Evolutionary conservation across 73 alveolate genomes (phyloP), one percentile per base, ranked within the genome.

Genomic region (Loxodes magnus): DNA sequence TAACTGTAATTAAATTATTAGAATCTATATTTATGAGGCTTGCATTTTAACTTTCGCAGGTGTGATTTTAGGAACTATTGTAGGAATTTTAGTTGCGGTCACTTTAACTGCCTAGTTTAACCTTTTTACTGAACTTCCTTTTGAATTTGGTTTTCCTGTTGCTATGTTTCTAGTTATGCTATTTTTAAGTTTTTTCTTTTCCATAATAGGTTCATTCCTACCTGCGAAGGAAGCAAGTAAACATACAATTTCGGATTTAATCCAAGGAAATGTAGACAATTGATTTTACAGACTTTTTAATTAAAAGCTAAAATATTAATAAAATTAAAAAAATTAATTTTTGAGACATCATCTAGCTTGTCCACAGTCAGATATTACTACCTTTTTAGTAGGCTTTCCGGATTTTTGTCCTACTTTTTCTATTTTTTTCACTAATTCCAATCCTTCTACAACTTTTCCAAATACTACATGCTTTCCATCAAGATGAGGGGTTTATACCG

Each of bases 401-500:
- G 65, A 37, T 43, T 43, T 12, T 25, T 31, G 24, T 25, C 81
- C 81, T 35, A 78, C 36, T 38, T 68, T 64, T 55, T 87, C 97
- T 19, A 87, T 71, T 50, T 48, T 69, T 44, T 74, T 61, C 25
- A 87, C 89, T n/a, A 87, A 60, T 21, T 87, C 97, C 42, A 30
- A 16, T 0, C 97, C 97, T 43, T 53, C 79, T 43, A 68, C 34
- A 41, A 84, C 94, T 51, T 83, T 84, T 25, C 97, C 97, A 38
- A 87, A 87, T n/a, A 84, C 97, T 20, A 71, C 87, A 55, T 87
- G 97, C 67, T 82, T 87, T 44, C 97, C 96, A 51, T 87, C 91
- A 6, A 87, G 60, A 77, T 90, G 82, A 2, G 88, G 80, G 22
- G 96, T 70, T 17, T 58, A 70, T 9, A 57, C 87, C 51, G 88